Evolutionary conservation across 768 basidiomycete species (phyloP).

Genomic region (Rhodotorula babjevae): DNA sequence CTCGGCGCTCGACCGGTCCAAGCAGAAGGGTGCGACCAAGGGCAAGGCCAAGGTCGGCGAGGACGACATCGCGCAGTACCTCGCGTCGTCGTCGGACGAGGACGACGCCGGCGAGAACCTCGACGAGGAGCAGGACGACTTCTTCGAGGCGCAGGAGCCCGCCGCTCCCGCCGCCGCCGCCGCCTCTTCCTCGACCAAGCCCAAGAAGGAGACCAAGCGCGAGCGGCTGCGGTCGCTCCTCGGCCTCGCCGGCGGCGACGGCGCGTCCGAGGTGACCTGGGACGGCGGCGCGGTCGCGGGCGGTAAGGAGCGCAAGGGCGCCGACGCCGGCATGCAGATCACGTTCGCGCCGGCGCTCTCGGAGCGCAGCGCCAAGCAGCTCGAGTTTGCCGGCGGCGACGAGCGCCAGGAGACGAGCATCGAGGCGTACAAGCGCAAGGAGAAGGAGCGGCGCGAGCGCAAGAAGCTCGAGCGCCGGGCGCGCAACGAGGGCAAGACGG

Average conservation of each 20-base stretch:
- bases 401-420: slow-evolving; percentile 74
- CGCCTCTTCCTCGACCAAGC: slow-evolving; percentile 49
- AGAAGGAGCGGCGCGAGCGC: slow-evolving; percentile 79
- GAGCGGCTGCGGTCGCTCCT: slow-evolving; percentile 28
- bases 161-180: slow-evolving; percentile 44
- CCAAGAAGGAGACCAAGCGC: slow-evolving; percentile 37
- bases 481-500: slow-evolving; percentile 38
- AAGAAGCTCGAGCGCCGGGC: slow-evolving; percentile 65
- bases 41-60: slow-evolving; percentile 66
- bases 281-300: slow-evolving; percentile 17
- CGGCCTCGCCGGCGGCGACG: slow-evolving; percentile 36
- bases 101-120: slow-evolving; percentile 56
- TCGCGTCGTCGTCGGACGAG: slow-evolving; percentile 64
- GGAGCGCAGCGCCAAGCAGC: slow-evolving; percentile 47
- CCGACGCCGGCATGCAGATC: slow-evolving; percentile 76
- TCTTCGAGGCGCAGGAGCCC: slow-evolving; percentile 67
- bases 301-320: slow-evolving; percentile 29
- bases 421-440: slow-evolving; percentile 81
- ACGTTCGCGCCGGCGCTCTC: slow-evolving; percentile 85
- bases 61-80: slow-evolving; percentile 75
- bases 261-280: slow-evolving; percentile 16
- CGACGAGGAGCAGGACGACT: slow-evolving; percentile 46
- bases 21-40: slow-evolving; percentile 68
- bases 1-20: slow-evolving; percentile 49
- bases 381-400: slow-evolving; percentile 43